A percentile compares a stretch with the other conserved stretches of the same genome.
phyloP scores from a whole-genome alignment of 202 grass and related monocot genomes.

The Brachypodium distachyon region DNA sequence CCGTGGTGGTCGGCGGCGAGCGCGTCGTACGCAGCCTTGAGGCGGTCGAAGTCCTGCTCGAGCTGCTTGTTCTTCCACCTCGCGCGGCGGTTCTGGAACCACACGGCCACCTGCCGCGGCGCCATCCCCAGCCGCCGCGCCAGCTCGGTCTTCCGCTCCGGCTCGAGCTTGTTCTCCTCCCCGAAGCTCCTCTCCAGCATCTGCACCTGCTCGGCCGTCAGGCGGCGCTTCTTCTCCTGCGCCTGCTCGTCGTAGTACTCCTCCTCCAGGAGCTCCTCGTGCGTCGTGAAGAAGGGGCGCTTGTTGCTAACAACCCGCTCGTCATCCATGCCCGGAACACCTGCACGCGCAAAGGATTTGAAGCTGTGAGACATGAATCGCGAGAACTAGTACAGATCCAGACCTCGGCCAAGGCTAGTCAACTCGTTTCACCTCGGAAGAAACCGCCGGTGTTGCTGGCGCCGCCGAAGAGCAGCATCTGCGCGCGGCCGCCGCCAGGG shows the following conservation, averaged over 20 bases:
- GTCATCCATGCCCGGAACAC: slow-evolving; percentile 43
- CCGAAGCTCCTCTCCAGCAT: slow-evolving; percentile 79
- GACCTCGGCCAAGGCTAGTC: background rate
- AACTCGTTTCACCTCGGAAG: slow-evolving; percentile 64
- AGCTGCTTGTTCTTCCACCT: slow-evolving; percentile 95
- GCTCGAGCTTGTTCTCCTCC: slow-evolving; percentile 93
- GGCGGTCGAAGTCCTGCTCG: slow-evolving; percentile 65
- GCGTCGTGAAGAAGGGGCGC: slow-evolving; percentile 79
- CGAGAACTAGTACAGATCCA: background rate
- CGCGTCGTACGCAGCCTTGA: slow-evolving; percentile 56
- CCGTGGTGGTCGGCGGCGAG: slow-evolving; percentile 50
- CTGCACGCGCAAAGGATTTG: background rate
- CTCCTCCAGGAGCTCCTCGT: slow-evolving; percentile 80
- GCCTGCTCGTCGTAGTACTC: slow-evolving; percentile 97
- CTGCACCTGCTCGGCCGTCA: slow-evolving; percentile 78
- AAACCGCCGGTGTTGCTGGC: slow-evolving; percentile 40
- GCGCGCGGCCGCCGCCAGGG: slow-evolving; percentile 7
- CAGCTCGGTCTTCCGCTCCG: slow-evolving; percentile 80
- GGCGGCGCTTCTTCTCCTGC: slow-evolving; percentile 86
- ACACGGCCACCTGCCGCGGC: slow-evolving; percentile 78
- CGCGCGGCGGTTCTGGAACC: slow-evolving; percentile 94
- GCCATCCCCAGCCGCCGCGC: slow-evolving; percentile 65
- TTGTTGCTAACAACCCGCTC: slow-evolving; percentile 31
- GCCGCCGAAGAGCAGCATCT: slow-evolving; percentile 74
- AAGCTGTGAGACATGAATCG: background rate